These are phyloP conservation scores for Suillus ampliporus DNA, from an alignment of 768 basidiomycete genomes.

Conservation along the genomic window DNA sequence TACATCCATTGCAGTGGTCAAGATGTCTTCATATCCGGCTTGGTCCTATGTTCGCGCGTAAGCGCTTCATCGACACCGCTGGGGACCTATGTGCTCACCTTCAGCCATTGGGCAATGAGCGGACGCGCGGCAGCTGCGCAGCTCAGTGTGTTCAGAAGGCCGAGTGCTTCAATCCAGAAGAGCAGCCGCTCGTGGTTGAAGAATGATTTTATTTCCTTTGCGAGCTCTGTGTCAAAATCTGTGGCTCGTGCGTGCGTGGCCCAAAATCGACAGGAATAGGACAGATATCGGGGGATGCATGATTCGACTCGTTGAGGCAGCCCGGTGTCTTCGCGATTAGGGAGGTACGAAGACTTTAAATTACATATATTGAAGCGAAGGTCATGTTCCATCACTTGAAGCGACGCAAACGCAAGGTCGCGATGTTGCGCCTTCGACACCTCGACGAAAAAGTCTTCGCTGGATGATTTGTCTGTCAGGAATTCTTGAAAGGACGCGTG, in stretches of 20 bases:
- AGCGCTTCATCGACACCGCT: background rate
- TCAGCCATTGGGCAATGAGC: background rate
- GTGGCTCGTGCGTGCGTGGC: slow-evolving; percentile 11
- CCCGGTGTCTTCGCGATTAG: slow-evolving; percentile 28
- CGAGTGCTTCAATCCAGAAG: slow-evolving; percentile 13
- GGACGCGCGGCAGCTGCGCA: background rate
- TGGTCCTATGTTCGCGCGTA: slow-evolving; percentile 1
- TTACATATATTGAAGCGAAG: slow-evolving; percentile 44
- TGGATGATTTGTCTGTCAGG: slow-evolving; percentile 19
- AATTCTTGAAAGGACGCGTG: slow-evolving; percentile 38
- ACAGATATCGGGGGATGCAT: slow-evolving; percentile 10
- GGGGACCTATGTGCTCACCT: background rate
- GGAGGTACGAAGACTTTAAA: slow-evolving; percentile 35
- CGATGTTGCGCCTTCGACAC: no score
- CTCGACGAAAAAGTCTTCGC: slow-evolving; percentile 21
- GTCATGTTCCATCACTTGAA: slow-evolving; percentile 33
- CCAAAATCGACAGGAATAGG: slow-evolving; percentile 21
- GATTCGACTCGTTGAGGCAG: background rate
- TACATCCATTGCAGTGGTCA: slow-evolving; percentile 12
- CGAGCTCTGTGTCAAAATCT: background rate
- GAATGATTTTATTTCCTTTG: slow-evolving; percentile 2
- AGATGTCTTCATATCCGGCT: background rate
- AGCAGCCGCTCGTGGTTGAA: slow-evolving; percentile 12
- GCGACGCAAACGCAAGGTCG: slow-evolving; percentile 16
- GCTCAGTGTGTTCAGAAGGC: slow-evolving; percentile 4